Percentiles rank a stretch among this genome's conserved stretches.
Conservation (phyloP, 2,329 filamentous ascomycete species). For the Bipolaris oryzae region DNA sequence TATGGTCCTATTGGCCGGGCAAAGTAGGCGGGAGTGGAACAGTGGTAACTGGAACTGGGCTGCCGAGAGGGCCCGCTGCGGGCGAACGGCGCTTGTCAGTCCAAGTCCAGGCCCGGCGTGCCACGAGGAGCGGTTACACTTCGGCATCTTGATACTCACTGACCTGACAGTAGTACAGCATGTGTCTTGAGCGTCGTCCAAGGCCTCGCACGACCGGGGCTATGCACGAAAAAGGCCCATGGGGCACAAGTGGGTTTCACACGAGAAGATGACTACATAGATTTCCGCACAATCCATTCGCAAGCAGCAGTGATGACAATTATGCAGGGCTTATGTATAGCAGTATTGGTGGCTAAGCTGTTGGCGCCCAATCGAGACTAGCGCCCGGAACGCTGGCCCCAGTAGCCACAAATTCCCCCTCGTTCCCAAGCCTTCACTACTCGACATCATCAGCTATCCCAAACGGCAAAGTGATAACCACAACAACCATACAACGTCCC, state of each 20-base stretch:
- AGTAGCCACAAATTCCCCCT: conserved; percentile 2
- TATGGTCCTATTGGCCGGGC: conserved; percentile 20
- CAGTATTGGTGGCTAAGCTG: conserved; percentile 47
- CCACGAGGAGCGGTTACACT: not conserved
- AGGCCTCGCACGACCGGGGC: conserved; percentile 11
- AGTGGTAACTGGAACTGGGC: conserved; percentile 2
- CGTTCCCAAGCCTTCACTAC: conserved; percentile 3
- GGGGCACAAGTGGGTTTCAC: conserved; percentile 14
- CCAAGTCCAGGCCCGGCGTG: conserved; percentile 4
- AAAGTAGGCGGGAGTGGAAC: conserved; percentile 19
- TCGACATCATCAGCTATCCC: conserved; percentile 21
- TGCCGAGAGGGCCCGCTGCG: conserved; percentile 32
- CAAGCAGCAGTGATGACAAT: conserved; percentile 31
- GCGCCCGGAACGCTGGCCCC: conserved; percentile 14
- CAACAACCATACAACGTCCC: conserved; percentile 3
- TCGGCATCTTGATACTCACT: conserved; percentile 5
- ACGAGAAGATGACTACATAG: conserved; percentile 32
- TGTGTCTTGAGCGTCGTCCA: conserved; percentile 1
- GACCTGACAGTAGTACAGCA: not conserved
- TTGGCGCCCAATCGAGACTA: conserved; percentile 25
- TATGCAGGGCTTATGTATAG: conserved; percentile 47
- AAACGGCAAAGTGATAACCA: conserved; percentile 12
- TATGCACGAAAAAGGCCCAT: conserved; percentile 22
- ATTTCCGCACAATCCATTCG: conserved; percentile 20
- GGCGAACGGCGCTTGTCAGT: conserved; percentile 19